phyloP scores from a whole-genome alignment of 495 filamentous ascomycete genomes.

The Talaromyces trachyspermus region DNA sequence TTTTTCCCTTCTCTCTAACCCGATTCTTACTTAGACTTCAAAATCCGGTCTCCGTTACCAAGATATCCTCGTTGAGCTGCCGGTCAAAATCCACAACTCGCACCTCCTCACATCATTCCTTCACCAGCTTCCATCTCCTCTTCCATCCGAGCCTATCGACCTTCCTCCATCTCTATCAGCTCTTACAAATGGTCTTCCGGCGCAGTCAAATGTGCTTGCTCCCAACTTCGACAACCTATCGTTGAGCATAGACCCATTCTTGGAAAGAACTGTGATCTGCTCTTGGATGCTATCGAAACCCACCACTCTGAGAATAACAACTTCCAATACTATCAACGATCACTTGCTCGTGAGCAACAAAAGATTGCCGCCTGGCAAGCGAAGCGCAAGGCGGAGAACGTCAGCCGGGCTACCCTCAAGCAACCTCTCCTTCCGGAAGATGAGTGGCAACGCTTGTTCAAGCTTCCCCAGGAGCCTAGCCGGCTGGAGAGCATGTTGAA shows the following conservation, averaged over 20 bases:
- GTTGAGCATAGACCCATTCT: constrained; percentile 90
- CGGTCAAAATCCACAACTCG: constrained; percentile 90
- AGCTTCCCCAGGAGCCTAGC: constrained; percentile 89
- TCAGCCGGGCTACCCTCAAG: constrained; percentile 73
- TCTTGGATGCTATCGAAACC: constrained; percentile 91
- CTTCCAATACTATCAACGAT: constrained; percentile 95
- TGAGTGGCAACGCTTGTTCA: constrained; percentile 97
- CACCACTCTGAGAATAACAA: constrained; percentile 99
- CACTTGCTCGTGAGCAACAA: constrained; percentile 87
- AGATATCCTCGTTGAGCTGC: constrained; percentile 88
- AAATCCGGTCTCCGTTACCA: constrained; percentile 90
- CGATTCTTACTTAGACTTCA: constrained; percentile 53
- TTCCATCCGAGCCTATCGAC: constrained; percentile 51
- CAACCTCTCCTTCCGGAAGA: constrained; percentile 86
- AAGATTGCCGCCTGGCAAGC: constrained; percentile 95
- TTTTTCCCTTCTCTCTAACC: neutral
- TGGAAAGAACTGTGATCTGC: constrained; percentile 97
- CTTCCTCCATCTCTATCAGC: constrained; percentile 71
- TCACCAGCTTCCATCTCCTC: constrained; percentile 69
- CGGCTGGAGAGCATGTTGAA: constrained; percentile 89
- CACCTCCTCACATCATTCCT: constrained; percentile 93
- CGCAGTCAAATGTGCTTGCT: constrained; percentile 53
- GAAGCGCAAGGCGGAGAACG: constrained; percentile 94
- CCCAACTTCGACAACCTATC: constrained; percentile 87
- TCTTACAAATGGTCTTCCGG: constrained; percentile 47